phyloP scores from a whole-genome alignment of 768 basidiomycete species.

The Russula abietina region DNA sequence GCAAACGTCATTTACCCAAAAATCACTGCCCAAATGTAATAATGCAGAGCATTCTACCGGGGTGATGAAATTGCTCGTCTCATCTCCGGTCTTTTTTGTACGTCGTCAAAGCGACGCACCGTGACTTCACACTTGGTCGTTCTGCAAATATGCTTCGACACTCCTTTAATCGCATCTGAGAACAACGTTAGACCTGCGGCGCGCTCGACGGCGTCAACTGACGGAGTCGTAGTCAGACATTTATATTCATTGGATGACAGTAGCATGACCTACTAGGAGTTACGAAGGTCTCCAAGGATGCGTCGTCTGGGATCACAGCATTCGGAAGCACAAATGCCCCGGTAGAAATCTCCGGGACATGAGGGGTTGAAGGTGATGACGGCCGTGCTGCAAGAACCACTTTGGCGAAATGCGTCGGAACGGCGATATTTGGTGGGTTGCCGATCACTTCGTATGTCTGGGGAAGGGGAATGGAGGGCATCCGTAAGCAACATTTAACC shows the following conservation, averaged over 20 bases:
- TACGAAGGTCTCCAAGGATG: slow-evolving; percentile 72
- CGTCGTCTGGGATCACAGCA: slow-evolving; percentile 80
- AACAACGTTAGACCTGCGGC: slow-evolving; percentile 87
- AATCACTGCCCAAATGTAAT: background rate
- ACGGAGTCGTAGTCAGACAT: slow-evolving; percentile 4
- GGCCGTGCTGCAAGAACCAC: slow-evolving; percentile 79
- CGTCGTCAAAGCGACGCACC: slow-evolving; percentile 87
- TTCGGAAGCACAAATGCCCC: slow-evolving; percentile 98
- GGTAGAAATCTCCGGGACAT: slow-evolving; percentile 68
- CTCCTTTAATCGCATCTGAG: slow-evolving; percentile 66
- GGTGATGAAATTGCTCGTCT: slow-evolving; percentile 50
- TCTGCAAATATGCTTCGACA: slow-evolving; percentile 83
- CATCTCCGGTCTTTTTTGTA: slow-evolving; percentile 56
- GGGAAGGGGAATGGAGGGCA: too few relatives aligned
- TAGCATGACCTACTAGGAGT: slow-evolving; percentile 55
- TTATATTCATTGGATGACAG: background rate
- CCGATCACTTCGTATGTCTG: slow-evolving; percentile 96
- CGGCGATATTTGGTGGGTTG: slow-evolving; percentile 78
- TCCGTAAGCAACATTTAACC: background rate
- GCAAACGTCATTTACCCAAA: background rate
- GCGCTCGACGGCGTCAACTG: slow-evolving; percentile 89
- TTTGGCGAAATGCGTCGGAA: slow-evolving; percentile 98
- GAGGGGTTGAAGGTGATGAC: slow-evolving; percentile 62
- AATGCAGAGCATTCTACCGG: slow-evolving; percentile 18
- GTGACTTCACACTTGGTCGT: slow-evolving; percentile 84